Evolutionary conservation across 306 rosid species (phyloP), one percentile per base, ranked within the genome.

Genomic region (Malus sylvestris): DNA sequence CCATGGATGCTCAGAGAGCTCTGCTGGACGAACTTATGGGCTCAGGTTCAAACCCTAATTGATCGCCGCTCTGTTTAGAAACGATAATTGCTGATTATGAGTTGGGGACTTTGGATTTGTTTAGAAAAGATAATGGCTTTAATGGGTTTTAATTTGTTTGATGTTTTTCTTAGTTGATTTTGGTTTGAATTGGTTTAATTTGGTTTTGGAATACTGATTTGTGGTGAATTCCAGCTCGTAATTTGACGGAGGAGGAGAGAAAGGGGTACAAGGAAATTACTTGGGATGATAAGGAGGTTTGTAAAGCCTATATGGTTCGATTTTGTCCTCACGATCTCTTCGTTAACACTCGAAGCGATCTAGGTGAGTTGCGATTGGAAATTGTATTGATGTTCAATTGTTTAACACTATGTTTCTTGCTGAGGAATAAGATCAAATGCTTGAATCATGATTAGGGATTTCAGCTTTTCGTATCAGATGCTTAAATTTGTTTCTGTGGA

Each of bases 1-100:
- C 81, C 83, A 96, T 96, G 99, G 98, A 96, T 68, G 99, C 99
- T 67, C 99, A 96, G 84, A 84, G 99, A 91, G 99, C 99, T 83
- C 90, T 96, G 15, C 93, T 92, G 2, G 99, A 96, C 73, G 99
- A 96, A 84, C 98, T 96, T 80, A 92, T 96, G 99, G 99, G 99
- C 74, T 10, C 98, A 83, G 97, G 99, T 95, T 74, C 12, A 57
- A 66, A 68, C 74, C 67, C 72, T 70, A 78, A 70, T 30, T 22
- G 16, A 12, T 69, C 38, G 33, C 20, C 27, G 3, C 8, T 58
- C 38, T 19, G 13, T 25, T 65, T 22, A 16, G 53, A 49, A 49
- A 1, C 19, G 53, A 15, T 15, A 19, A 5, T 63, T 59, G 33
- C 23, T 67, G 42, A 19, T 61, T 3, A 18, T 29, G 9, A 29